Evolutionary conservation across 1,284 basidiomycete genomes (phyloP), one percentile per base, ranked within the genome.

Genomic region (Coniferiporia sulphurascens): DNA sequence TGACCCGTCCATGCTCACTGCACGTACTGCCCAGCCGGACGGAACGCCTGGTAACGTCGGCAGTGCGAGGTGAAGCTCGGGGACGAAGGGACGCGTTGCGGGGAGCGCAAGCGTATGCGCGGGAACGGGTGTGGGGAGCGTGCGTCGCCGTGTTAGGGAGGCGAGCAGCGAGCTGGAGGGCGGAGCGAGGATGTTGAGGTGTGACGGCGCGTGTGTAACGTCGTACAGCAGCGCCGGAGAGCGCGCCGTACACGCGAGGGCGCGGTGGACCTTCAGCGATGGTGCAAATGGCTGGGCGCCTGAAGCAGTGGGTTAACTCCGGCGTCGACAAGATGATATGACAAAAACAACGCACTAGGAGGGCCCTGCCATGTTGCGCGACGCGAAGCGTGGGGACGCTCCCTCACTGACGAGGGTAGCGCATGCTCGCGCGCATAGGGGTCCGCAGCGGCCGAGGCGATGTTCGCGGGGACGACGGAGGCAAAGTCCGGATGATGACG

Each of bases 21-120:
- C 66, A 48, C 70, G 65, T 65, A 73, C 68, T 10, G 75, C 65
- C 38, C 67, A 54, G 10, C 59, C 38, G 54, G 85, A 81, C 48
- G 81, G 65, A 61, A 87, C 74, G 0, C 80, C 73, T 84, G 86
- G 87, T 1, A 84, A 83, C 62, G 87, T 78, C 56, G 82, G 76
- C 48, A 79, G 81, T 52, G 76, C 77, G 10, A 88, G 76, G 3
- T 83, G 73, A 34, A 87, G 75, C n/a, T 76, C 75, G 0, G 76
- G 73, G 27, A 74, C 74, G 69, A 72, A 78, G 0, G 86, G 85
- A 61, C 85, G 81, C 2, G 85, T 87, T 41, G 85, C 84, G 15
- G 85, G 82, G 66, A 86, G 82, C 1, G 78, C 70, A 50, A 88
- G 79, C 0, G 80, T 83, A 60, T 79, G 77, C 3, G 77, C 65